phyloP scores from a whole-genome alignment of 495 filamentous ascomycete genomes.

The Aspergillus nanangensis region DNA sequence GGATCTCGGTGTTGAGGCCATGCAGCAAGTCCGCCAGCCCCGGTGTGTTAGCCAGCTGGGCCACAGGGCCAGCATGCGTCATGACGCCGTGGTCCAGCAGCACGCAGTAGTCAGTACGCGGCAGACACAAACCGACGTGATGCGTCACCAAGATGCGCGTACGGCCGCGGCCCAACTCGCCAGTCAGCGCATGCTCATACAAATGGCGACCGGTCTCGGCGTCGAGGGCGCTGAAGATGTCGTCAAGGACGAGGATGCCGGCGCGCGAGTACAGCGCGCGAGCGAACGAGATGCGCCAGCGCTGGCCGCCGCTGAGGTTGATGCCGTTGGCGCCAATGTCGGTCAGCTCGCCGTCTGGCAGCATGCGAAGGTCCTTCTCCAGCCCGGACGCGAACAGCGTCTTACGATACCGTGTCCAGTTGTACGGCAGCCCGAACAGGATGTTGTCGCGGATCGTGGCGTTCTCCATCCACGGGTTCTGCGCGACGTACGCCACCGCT shows the following conservation, averaged over 20 bases:
- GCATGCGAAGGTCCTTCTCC: slow-evolving; percentile 66
- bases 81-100: slow-evolving; percentile 61
- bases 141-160: slow-evolving; percentile 77
- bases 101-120: slow-evolving; percentile 65
- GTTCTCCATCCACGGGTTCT: slow-evolving; percentile 82
- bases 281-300: slow-evolving; percentile 74
- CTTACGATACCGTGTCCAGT: slow-evolving; percentile 58
- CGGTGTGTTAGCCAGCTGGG: slow-evolving; percentile 40
- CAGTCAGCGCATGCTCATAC: slow-evolving; percentile 67
- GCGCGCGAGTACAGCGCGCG: slow-evolving; percentile 75
- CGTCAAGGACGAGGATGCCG: slow-evolving; percentile 70
- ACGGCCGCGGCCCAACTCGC: slow-evolving; percentile 58
- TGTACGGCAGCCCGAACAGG: slow-evolving; percentile 62
- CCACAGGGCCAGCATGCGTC: slow-evolving; percentile 49
- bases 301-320: slow-evolving; percentile 73
- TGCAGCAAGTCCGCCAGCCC: slow-evolving; percentile 52
- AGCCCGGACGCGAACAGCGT: slow-evolving; percentile 63
- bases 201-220: slow-evolving; percentile 71
- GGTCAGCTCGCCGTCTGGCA: slow-evolving; percentile 66
- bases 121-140: slow-evolving; percentile 66
- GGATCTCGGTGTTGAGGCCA: slow-evolving; percentile 40
- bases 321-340: slow-evolving; percentile 78
- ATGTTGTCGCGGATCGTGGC: slow-evolving; percentile 72
- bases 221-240: slow-evolving; percentile 66
- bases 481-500: slow-evolving; percentile 68